Conservation (phyloP, 1,284 basidiomycete genomes). For the Phenoliferia sp. region DNA sequence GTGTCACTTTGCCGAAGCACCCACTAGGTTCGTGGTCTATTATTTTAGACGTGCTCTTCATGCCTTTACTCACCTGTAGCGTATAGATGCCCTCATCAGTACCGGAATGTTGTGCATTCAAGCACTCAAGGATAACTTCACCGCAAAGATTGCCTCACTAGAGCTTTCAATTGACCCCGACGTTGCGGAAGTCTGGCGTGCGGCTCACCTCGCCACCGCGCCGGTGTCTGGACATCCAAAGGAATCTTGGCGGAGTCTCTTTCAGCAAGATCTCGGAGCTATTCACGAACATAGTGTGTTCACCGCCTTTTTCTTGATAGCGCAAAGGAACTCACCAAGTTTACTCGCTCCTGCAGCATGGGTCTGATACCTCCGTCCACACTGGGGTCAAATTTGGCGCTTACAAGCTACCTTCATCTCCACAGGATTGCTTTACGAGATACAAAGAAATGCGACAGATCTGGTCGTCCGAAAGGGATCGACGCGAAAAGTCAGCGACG, state of each 20-base stretch:
- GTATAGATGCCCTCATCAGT: constrained; percentile 14
- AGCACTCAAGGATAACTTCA: not conserved
- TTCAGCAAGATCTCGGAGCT: constrained; percentile 7
- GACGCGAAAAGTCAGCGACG: not conserved
- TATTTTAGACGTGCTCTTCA: not conserved
- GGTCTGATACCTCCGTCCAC: no score
- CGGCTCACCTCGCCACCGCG: no score
- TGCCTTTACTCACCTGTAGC: no score
- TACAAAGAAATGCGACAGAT: not conserved
- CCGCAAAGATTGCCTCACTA: not conserved
- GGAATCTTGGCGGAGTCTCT: not conserved
- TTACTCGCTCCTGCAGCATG: no score
- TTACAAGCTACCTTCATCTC: no score
- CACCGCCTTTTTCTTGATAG: no score
- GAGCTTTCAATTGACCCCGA: constrained; percentile 11
- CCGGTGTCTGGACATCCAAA: not conserved
- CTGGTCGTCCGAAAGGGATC: no score
- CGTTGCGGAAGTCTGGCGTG: constrained; percentile 9
- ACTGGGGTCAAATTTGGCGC: no score
- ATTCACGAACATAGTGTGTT: constrained; percentile 15
- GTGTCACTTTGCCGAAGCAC: not conserved
- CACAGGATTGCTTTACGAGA: no score
- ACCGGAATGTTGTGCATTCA: not conserved
- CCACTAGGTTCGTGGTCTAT: constrained; percentile 11
- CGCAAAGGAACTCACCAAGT: not conserved